Evolutionary conservation across 2,329 filamentous ascomycete genomes (phyloP), one percentile per base, ranked within the genome.

Genomic region (Aspergillus tanneri): DNA sequence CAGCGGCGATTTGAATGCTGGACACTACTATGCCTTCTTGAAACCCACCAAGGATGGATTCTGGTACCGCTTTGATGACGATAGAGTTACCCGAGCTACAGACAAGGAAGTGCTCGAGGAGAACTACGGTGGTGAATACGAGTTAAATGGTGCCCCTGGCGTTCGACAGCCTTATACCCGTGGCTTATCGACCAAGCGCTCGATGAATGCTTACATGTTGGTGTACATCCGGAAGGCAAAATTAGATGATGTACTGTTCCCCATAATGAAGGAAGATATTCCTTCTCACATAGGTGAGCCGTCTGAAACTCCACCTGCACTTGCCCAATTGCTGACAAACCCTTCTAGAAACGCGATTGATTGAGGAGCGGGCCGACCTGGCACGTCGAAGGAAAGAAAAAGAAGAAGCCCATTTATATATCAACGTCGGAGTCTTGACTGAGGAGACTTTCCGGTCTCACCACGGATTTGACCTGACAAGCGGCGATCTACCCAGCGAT

Each of bases 31-130:
- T 65, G 93, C 93, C 1, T 99, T 95, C 71, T 74, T 99, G 60
- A 96, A 96, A 67, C 93, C 95, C 0, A 83, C 85, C 49, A 95
- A 95, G 71, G 88, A 96, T 52, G 92, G 93, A 24, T 84, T 88
- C 74, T 99, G 96, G 74, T 97, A 95, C 77, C 93, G 88, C 62
- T 99, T 96, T 61, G 95, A 99, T 61, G 93, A 99, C 57, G 93
- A 99, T 65, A 87, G 91, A 57, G 93, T 99, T 32, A 97, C 91
- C n/a, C 88, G 88, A 56, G 92, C 91, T 1, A 96, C 91, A 0
- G 84, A 87, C 65, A 85, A 88, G 50, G 93, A 99, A 67, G 92
- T 95, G 0, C 74, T 97, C 24, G 93, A 97, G 64, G 95, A 99
- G 56, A 99, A 97, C 69, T 99, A 89, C 70, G 93, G 93, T 36